These are phyloP conservation scores for Neoboletus magnificus DNA, from an alignment of 768 basidiomycete species.

Conservation along the genomic window DNA sequence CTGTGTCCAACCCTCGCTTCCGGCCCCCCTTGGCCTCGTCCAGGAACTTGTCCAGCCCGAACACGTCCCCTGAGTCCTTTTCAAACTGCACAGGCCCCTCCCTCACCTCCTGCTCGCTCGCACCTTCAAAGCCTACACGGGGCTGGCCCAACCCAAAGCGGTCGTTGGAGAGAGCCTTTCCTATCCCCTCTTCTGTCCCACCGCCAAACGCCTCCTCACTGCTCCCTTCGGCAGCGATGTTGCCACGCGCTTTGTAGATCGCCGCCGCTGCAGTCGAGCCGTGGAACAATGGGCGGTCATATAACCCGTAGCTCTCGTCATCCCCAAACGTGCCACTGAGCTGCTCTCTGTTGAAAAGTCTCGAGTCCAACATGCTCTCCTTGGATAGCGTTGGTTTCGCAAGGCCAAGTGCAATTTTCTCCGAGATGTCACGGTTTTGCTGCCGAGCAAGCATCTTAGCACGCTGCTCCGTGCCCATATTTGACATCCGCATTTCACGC, in stretches of 20 bases:
- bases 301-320: conserved; percentile 91
- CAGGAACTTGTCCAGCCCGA: conserved; percentile 94
- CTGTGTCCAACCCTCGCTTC: conserved; percentile 82
- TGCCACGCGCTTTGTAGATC: conserved; percentile 96
- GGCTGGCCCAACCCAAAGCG: conserved; percentile 88
- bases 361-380: conserved; percentile 95
- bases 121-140: conserved; percentile 87
- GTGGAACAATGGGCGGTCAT: conserved; percentile 93
- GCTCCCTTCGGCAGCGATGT: conserved; percentile 62
- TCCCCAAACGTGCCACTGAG: conserved; percentile 78
- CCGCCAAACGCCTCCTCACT: conserved; percentile 93
- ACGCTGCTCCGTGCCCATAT: conserved; percentile 96
- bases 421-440: conserved; percentile 98
- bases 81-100: conserved; percentile 99
- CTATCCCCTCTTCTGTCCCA: conserved; percentile 94
- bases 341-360: conserved; percentile 96
- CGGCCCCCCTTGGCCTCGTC: conserved; percentile 96
- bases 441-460: conserved; percentile 95
- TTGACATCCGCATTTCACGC: conserved; percentile 97
- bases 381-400: conserved; percentile 96
- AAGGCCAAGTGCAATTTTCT: conserved; percentile 96
- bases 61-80: conserved; percentile 96
- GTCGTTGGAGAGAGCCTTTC: conserved; percentile 87
- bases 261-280: conserved; percentile 97
- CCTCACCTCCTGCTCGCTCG: conserved; percentile 75